A percentile compares a stretch with the other conserved stretches of the same genome.
These are phyloP conservation scores for Urostyla sp. DNA, from an alignment of 73 alveolate species.

Conservation along the genomic window DNA sequence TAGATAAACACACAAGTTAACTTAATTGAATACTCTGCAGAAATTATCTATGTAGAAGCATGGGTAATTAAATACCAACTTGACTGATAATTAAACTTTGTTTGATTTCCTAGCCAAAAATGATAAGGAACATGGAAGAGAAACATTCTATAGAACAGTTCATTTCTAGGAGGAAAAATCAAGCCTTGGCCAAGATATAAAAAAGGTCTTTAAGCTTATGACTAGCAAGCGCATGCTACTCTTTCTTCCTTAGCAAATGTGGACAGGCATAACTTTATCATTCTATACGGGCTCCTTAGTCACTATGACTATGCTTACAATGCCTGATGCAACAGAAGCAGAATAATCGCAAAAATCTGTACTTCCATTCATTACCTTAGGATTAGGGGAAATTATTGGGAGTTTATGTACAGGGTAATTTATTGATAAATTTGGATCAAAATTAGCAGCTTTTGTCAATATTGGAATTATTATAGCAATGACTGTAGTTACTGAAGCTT, in stretches of 20 bases:
- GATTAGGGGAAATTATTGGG: constrained; percentile 35
- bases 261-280: constrained; percentile 37
- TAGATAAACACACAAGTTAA: no score
- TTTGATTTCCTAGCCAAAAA: not conserved
- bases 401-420: constrained; percentile 21
- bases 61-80: not conserved
- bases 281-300: constrained; percentile 14
- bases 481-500: not conserved
- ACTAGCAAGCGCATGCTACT: no score
- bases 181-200: no score
- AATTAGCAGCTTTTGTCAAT: not conserved
- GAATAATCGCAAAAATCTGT: not conserved
- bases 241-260: constrained; percentile 31
- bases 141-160: not conserved
- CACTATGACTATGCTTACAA: not conserved
- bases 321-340: not conserved
- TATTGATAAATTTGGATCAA: constrained; percentile 21
- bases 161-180: not conserved
- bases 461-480: not conserved
- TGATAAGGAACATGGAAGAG: not conserved
- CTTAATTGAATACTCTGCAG: not conserved
- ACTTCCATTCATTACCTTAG: constrained; percentile 16
- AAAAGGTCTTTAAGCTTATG: no score
- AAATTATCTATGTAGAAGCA: no score
- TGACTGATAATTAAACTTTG: not conserved